Percentiles rank a stretch among this genome's conserved stretches.
Conservation (phyloP, 306 rosid genomes). For the Cajanus cajan region DNA sequence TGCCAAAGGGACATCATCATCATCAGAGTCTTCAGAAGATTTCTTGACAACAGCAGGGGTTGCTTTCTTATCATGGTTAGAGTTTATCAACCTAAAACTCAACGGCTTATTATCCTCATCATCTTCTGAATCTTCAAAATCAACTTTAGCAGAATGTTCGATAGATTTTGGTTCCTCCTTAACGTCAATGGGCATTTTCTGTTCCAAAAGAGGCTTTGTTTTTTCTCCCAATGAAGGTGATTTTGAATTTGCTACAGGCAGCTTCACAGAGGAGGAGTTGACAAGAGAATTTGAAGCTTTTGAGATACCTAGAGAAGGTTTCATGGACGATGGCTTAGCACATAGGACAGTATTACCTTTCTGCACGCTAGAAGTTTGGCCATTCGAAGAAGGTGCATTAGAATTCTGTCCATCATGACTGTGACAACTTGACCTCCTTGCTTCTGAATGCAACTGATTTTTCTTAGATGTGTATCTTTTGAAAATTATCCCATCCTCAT, state of each 20-base stretch:
- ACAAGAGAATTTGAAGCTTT: slow-evolving; percentile 22
- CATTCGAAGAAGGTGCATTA: slow-evolving; percentile 40
- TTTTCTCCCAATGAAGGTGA: slow-evolving; percentile 16
- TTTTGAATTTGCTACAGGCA: slow-evolving; percentile 27
- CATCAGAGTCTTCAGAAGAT: slow-evolving; percentile 43
- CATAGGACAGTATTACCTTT: slow-evolving; percentile 29
- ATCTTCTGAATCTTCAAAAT: slow-evolving; percentile 40
- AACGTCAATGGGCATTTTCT: slow-evolving; percentile 23
- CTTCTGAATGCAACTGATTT: slow-evolving; percentile 35
- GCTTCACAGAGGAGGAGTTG: slow-evolving; percentile 22
- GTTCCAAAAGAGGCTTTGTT: slow-evolving; percentile 16
- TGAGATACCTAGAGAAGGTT: slow-evolving; percentile 30
- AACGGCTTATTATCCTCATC: slow-evolving; percentile 46
- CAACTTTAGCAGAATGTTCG: background rate
- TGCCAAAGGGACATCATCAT: slow-evolving; percentile 44
- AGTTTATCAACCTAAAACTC: slow-evolving; percentile 35
- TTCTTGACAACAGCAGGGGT: slow-evolving; percentile 27
- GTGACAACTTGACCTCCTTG: slow-evolving; percentile 35
- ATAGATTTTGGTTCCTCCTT: slow-evolving; percentile 28
- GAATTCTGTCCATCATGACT: slow-evolving; percentile 27
- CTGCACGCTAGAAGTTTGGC: slow-evolving; percentile 34
- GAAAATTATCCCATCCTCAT: slow-evolving; percentile 21
- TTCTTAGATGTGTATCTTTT: slow-evolving; percentile 39
- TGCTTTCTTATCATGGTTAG: slow-evolving; percentile 29
- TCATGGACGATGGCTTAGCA: slow-evolving; percentile 17